Percentiles rank a stretch among this genome's conserved stretches.
Evolutionary conservation across 192 early-diverging fungal species (phyloP).

Genomic region (Backusella tuberculispora): DNA sequence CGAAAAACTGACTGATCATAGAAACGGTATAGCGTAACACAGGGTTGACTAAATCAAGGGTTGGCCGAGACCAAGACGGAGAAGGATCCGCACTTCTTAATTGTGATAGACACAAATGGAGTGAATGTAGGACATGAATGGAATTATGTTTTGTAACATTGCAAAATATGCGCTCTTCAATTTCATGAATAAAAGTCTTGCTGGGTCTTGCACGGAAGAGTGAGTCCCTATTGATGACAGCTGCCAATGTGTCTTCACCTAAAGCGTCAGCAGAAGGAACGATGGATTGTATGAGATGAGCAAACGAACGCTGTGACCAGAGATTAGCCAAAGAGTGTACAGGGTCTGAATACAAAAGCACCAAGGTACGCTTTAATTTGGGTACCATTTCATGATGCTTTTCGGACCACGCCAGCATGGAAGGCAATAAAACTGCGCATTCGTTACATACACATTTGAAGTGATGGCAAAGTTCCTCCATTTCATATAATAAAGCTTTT

Average conservation of each 20-base stretch:
- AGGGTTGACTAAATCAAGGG: constrained; percentile 31
- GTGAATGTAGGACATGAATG: constrained; percentile 36
- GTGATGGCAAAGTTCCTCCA: constrained; percentile 23
- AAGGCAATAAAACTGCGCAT: constrained; percentile 38
- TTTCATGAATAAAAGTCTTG: constrained; percentile 22
- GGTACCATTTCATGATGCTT: constrained; percentile 8
- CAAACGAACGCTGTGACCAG: constrained; percentile 38
- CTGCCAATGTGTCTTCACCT: neutral
- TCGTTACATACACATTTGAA: constrained; percentile 39
- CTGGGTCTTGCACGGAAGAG: neutral
- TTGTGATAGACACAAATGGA: constrained; percentile 36
- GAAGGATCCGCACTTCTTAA: constrained; percentile 35
- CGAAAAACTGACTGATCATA: constrained; percentile 30
- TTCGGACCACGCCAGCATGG: constrained; percentile 36
- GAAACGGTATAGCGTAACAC: constrained; percentile 29
- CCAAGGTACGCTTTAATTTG: constrained; percentile 12
- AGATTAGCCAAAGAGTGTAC: constrained; percentile 2
- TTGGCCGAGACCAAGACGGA: constrained; percentile 35
- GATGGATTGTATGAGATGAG: constrained; percentile 21
- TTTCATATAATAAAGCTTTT: constrained; percentile 21
- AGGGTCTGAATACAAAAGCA: constrained; percentile 27
- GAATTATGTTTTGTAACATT: constrained; percentile 37
- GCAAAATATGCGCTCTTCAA: constrained; percentile 14
- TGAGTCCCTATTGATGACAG: neutral
- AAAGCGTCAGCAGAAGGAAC: neutral